A percentile compares a stretch with the other conserved stretches of the same genome.
Evolutionary conservation across 345 rosid genomes (phyloP).

Genomic region (Pugionium dolabratum): DNA sequence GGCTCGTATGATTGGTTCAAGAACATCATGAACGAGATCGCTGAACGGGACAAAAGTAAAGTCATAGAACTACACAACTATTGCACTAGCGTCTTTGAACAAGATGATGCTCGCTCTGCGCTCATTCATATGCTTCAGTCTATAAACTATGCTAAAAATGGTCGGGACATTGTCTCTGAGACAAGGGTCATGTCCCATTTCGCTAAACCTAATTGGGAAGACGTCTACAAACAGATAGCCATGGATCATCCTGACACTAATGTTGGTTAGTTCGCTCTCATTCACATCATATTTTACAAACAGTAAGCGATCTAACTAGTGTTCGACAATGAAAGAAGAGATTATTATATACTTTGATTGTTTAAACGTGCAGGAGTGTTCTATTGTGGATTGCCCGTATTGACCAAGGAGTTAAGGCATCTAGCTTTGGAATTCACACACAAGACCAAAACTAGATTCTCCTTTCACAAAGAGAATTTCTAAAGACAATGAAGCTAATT

Average conservation of each 20-base stretch:
- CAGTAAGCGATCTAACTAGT: background rate
- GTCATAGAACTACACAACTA: constrained; percentile 72
- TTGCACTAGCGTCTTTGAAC: constrained; percentile 77
- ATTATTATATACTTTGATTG: background rate
- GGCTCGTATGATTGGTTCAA: constrained; percentile 82
- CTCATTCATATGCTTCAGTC: constrained; percentile 75
- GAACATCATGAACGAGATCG: constrained; percentile 48
- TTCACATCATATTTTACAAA: too few species aligned
- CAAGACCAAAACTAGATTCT: constrained; percentile 65
- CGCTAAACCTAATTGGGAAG: constrained; percentile 70
- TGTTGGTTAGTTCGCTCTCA: constrained; percentile 53
- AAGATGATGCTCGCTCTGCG: constrained; percentile 76
- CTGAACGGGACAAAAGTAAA: constrained; percentile 48
- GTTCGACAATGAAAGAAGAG: background rate
- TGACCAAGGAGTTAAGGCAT: constrained; percentile 56
- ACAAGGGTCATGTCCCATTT: constrained; percentile 71
- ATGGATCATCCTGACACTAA: constrained; percentile 51
- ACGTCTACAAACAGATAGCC: constrained; percentile 60
- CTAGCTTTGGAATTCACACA: constrained; percentile 69
- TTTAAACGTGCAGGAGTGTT: constrained; percentile 64
- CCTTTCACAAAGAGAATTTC: constrained; percentile 79
- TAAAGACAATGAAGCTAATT: constrained; percentile 32
- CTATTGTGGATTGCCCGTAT: constrained; percentile 63
- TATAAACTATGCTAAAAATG: constrained; percentile 59
- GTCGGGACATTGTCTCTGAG: constrained; percentile 68